Conservation (phyloP, 352 stramenopile genomes). For the Phytophthora crassamura region DNA sequence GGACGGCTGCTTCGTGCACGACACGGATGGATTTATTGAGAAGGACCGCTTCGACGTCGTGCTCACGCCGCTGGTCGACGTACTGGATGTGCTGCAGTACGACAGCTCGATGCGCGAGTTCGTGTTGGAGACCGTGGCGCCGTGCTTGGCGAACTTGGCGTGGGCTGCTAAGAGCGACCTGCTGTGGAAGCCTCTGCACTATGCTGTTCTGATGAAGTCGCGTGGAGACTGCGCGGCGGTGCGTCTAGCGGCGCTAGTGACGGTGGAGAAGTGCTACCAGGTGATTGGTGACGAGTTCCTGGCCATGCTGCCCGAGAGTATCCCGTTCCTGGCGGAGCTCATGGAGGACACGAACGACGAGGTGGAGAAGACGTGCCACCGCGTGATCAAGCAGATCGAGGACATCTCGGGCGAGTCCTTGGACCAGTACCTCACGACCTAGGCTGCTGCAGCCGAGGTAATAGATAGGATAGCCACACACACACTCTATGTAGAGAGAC, state of each 20-base stretch:
- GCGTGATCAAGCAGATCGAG: slow-evolving; percentile 92
- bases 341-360: slow-evolving; percentile 90
- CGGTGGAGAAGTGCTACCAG: slow-evolving; percentile 86
- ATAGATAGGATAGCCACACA: slow-evolving; percentile 40
- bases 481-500: slow-evolving; percentile 26
- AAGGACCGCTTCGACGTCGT: slow-evolving; percentile 87
- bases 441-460: slow-evolving; percentile 22
- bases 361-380: slow-evolving; percentile 85
- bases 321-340: slow-evolving; percentile 88
- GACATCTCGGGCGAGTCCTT: slow-evolving; percentile 90
- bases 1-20: slow-evolving; percentile 86
- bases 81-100: slow-evolving; percentile 73
- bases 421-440: slow-evolving; percentile 87
- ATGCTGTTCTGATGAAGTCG: slow-evolving; percentile 90
- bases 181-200: slow-evolving; percentile 91
- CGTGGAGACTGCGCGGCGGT: slow-evolving; percentile 66
- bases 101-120: slow-evolving; percentile 55
- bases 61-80: slow-evolving; percentile 75
- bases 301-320: slow-evolving; percentile 89
- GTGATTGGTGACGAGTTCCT: slow-evolving; percentile 91
- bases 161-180: slow-evolving; percentile 89
- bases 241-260: slow-evolving; percentile 79
- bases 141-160: slow-evolving; percentile 80
- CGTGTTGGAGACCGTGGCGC: slow-evolving; percentile 69
- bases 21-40: slow-evolving; percentile 88